Conservation (phyloP, 2,329 filamentous ascomycete genomes). For the Alternaria consortialis region DNA sequence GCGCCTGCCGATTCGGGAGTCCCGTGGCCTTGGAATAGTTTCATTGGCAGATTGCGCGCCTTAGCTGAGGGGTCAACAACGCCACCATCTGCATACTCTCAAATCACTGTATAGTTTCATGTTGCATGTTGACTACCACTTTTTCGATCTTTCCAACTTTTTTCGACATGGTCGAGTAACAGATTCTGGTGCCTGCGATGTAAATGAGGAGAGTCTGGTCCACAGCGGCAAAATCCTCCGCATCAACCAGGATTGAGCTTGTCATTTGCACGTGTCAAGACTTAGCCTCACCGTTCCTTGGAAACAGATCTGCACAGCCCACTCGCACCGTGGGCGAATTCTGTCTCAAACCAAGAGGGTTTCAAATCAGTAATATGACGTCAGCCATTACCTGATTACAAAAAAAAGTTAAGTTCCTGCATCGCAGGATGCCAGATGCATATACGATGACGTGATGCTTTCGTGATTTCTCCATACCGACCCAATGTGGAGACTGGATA, state of each 20-base stretch:
- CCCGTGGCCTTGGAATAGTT: conserved; percentile 11
- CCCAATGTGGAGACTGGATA: neutral
- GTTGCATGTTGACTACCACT: neutral
- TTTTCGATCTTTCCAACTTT: neutral
- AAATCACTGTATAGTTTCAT: conserved; percentile 1
- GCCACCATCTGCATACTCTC: conserved; percentile 15
- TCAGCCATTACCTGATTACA: conserved; percentile 18
- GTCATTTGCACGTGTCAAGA: conserved; percentile 14
- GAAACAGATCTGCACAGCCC: conserved; percentile 9
- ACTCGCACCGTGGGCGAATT: conserved; percentile 3
- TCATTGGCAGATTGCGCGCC: conserved; percentile 13
- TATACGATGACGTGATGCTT: conserved; percentile 7
- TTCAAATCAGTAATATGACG: conserved; percentile 28
- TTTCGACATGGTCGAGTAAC: neutral
- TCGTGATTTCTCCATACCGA: neutral
- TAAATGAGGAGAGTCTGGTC: neutral
- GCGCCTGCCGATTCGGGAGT: conserved; percentile 28
- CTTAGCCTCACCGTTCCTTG: conserved; percentile 13
- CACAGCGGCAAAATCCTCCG: conserved; percentile 10
- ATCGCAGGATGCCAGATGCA: neutral
- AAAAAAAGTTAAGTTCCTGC: conserved; percentile 13
- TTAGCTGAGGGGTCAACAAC: conserved; percentile 11
- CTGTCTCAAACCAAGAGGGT: conserved; percentile 22
- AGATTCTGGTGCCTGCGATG: neutral
- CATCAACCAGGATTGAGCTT: conserved; percentile 9